A percentile compares a stretch with the other conserved stretches of the same genome.
Conservation (phyloP, 2,329 filamentous ascomycete species). For the Fusarium siculi region DNA sequence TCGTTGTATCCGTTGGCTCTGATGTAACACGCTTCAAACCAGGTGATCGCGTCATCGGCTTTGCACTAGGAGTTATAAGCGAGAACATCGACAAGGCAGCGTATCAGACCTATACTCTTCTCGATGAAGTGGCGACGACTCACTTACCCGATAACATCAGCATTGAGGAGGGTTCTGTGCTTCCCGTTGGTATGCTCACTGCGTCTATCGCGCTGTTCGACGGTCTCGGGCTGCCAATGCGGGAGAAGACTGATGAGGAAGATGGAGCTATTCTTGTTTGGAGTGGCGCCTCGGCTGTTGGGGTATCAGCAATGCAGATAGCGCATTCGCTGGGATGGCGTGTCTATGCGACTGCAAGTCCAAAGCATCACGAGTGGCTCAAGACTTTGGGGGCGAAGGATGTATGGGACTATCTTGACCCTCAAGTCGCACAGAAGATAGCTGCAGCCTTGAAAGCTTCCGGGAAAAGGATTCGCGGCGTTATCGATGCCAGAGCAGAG, state of each 20-base stretch:
- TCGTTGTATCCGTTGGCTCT: slow-evolving; percentile 4
- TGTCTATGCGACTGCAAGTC: slow-evolving; percentile 24
- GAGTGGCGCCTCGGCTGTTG: slow-evolving; percentile 46
- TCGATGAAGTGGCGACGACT: not conserved
- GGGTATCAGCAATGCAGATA: slow-evolving; percentile 23
- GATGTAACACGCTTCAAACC: slow-evolving; percentile 7
- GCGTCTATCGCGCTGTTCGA: not conserved
- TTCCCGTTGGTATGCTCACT: not conserved
- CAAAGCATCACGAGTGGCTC: slow-evolving; percentile 19
- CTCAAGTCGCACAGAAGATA: not conserved
- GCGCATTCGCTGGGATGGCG: slow-evolving; percentile 17
- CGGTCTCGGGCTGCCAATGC: slow-evolving; percentile 3
- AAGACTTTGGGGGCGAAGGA: not conserved
- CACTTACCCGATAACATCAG: not conserved
- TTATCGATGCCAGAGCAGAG: not conserved
- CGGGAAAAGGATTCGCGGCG: not conserved
- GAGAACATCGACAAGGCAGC: slow-evolving; percentile 45
- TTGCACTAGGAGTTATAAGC: slow-evolving; percentile 49
- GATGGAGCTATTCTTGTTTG: slow-evolving; percentile 43
- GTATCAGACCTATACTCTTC: slow-evolving; percentile 51
- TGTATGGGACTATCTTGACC: not conserved
- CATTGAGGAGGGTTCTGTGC: slow-evolving; percentile 41
- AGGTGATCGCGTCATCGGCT: slow-evolving; percentile 26
- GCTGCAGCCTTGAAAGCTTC: rapidly evolving
- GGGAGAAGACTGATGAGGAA: slow-evolving; percentile 35